A percentile compares a stretch with the other conserved stretches of the same genome.
Evolutionary conservation across 2,329 filamentous ascomycete species (phyloP).

Genomic region (Lachnellula willkommii): DNA sequence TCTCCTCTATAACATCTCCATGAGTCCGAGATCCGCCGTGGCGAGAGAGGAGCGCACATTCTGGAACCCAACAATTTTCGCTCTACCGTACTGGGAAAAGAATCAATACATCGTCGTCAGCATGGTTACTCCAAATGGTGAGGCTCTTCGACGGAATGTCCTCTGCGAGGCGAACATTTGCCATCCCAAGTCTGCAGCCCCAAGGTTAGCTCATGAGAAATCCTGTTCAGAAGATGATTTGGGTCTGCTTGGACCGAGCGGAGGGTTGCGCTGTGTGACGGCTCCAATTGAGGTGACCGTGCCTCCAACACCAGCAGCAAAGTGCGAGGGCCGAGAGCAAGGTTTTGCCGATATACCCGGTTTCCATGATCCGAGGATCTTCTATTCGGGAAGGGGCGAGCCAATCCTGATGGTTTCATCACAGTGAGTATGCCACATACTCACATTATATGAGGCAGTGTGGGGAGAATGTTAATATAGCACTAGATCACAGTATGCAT

Average conservation of each 20-base stretch:
- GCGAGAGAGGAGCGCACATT: conserved; percentile 28
- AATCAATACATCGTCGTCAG: conserved; percentile 36
- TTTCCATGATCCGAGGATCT: conserved; percentile 38
- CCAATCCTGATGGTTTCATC: conserved; percentile 36
- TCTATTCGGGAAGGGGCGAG: conserved; percentile 37
- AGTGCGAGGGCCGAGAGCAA: conserved; percentile 31
- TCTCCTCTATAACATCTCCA: conserved; percentile 33
- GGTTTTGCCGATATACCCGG: conserved; percentile 35
- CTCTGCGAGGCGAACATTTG: conserved; percentile 37
- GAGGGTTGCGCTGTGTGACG: conserved; percentile 33
- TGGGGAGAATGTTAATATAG: neutral
- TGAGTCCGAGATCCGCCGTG: conserved; percentile 21
- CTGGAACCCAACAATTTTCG: conserved; percentile 37
- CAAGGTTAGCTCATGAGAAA: conserved; percentile 19
- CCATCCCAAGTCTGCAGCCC: conserved; percentile 14
- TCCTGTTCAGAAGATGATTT: conserved; percentile 32
- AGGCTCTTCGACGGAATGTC: conserved; percentile 34
- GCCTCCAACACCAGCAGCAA: conserved; percentile 35
- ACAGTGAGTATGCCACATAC: conserved; percentile 23
- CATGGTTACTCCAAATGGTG: conserved; percentile 32
- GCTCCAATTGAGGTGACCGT: conserved; percentile 31
- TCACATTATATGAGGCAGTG: conserved; percentile 16
- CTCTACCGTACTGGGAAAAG: conserved; percentile 34
- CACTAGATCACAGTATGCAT: conserved; percentile 22
- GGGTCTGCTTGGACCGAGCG: conserved; percentile 28